A percentile compares a stretch with the other conserved stretches of the same genome.
These are phyloP conservation scores for Linnemannia zychae DNA, from an alignment of 192 early-diverging fungal species.

Conservation along the genomic window DNA sequence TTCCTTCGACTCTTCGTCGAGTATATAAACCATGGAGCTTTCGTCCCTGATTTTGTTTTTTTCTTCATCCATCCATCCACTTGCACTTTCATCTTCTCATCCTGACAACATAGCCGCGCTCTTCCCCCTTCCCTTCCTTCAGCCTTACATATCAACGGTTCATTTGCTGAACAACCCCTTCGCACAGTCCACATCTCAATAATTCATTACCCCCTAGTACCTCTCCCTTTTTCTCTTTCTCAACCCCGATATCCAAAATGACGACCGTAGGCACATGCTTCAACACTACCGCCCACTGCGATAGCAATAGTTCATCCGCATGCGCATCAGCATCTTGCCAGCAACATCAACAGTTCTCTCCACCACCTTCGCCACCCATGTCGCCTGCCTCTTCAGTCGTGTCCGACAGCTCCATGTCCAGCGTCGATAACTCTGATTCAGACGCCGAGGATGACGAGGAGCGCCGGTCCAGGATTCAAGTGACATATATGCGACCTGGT, in stretches of 20 bases:
- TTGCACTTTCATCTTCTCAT: neutral
- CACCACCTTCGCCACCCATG: constrained; percentile 18
- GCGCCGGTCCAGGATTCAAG: neutral
- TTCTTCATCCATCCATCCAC: neutral
- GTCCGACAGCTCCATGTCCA: constrained; percentile 15
- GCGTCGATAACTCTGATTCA: neutral
- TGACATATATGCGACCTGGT: constrained; percentile 4
- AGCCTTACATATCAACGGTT: neutral
- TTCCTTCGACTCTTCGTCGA: neutral
- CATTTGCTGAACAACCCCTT: neutral
- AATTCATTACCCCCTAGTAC: neutral
- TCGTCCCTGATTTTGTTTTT: neutral
- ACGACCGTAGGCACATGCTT: neutral
- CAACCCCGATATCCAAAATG: neutral
- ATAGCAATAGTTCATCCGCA: neutral
- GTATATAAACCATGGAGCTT: neutral
- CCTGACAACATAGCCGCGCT: neutral
- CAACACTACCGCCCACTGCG: neutral
- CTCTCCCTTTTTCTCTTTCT: neutral
- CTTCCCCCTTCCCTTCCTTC: neutral
- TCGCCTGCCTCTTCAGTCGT: neutral
- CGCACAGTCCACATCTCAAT: constrained; percentile 1
- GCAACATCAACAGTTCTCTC: constrained; percentile 1
- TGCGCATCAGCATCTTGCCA: constrained; percentile 10
- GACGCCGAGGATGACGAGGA: neutral